Percentiles rank a stretch among this genome's conserved stretches.
Evolutionary conservation across 257 asterid species (phyloP).

Genomic region (Solanum peruvianum): DNA sequence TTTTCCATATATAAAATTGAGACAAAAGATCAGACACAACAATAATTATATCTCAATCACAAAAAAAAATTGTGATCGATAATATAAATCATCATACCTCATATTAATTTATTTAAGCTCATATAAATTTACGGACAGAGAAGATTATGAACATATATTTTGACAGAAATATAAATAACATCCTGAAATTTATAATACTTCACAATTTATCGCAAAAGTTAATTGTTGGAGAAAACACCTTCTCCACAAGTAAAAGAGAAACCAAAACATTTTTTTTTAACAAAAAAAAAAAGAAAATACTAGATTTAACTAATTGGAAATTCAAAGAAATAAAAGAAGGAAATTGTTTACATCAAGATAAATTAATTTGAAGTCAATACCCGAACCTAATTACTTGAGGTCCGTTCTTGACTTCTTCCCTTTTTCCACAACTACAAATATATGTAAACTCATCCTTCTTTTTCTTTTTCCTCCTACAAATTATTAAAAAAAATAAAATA

Average conservation of each 20-base stretch:
- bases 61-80: too few relatives aligned
- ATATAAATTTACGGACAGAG: too few relatives aligned
- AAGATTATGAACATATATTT: background rate
- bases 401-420: constrained; percentile 38
- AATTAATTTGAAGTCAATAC: constrained; percentile 41
- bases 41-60: background rate
- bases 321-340: background rate
- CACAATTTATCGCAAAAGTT: background rate
- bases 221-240: background rate
- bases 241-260: background rate
- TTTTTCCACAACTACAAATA: background rate
- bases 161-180: background rate
- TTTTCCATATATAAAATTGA: too few relatives aligned
- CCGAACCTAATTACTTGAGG: constrained; percentile 48
- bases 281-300: too few relatives aligned
- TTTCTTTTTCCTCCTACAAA: background rate
- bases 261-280: background rate
- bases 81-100: too few relatives aligned
- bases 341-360: background rate
- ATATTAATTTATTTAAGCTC: background rate
- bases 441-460: constrained; percentile 7
- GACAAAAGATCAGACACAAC: background rate
- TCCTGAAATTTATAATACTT: background rate
- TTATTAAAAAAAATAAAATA: background rate
- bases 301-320: background rate